Percentiles rank a stretch among this genome's conserved stretches.
Conservation (phyloP, 352 stramenopile species). For the Pythium periplocum region DNA sequence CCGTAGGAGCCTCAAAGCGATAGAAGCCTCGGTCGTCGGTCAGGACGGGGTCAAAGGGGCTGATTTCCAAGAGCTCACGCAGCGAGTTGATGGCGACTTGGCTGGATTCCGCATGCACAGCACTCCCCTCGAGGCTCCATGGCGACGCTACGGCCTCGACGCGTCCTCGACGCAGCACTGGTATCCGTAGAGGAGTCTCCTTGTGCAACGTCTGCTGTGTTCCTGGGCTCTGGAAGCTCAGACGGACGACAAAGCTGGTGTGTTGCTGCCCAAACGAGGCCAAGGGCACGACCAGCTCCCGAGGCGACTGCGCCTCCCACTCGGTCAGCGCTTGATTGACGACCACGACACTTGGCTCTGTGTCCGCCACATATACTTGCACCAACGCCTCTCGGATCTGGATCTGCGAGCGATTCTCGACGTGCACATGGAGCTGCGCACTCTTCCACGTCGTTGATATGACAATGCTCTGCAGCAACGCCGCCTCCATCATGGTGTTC, state of each 20-base stretch:
- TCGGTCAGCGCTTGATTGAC: slow-evolving; percentile 3
- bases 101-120: slow-evolving; percentile 14
- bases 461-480: slow-evolving; percentile 60
- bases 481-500: slow-evolving; percentile 77
- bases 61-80: slow-evolving; percentile 40
- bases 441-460: neutral
- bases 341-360: slow-evolving; percentile 2
- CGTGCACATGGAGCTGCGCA: slow-evolving; percentile 21
- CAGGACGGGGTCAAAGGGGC: slow-evolving; percentile 51
- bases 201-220: slow-evolving; percentile 53
- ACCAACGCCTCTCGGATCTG: slow-evolving; percentile 22
- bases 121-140: neutral
- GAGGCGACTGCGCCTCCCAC: slow-evolving; percentile 2
- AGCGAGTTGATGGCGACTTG: slow-evolving; percentile 31
- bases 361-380: neutral
- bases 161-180: slow-evolving; percentile 27
- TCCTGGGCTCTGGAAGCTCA: slow-evolving; percentile 50
- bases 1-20: slow-evolving; percentile 16
- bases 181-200: slow-evolving; percentile 35
- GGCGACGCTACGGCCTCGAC: slow-evolving; percentile 24
- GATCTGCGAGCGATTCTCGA: slow-evolving; percentile 62
- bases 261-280: slow-evolving; percentile 9
- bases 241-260: slow-evolving; percentile 20
- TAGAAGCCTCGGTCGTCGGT: slow-evolving; percentile 43
- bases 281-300: slow-evolving; percentile 25